Evolutionary conservation across 148 eudicot genomes (phyloP).

Genomic region (Tetragonia tetragonoides): DNA sequence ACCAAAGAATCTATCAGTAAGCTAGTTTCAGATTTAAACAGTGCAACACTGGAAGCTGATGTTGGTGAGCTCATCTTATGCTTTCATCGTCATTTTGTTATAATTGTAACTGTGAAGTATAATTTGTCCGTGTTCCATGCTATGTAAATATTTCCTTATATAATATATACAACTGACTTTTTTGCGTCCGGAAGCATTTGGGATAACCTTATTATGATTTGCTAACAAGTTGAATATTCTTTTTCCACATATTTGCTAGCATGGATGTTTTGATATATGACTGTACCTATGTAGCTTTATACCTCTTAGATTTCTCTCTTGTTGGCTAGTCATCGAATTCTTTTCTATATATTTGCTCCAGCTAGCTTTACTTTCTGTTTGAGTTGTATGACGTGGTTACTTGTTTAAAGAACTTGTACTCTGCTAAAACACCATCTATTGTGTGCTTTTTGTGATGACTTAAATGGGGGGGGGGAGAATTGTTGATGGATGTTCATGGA

Average conservation of each 20-base stretch:
- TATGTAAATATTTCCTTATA: too few species aligned
- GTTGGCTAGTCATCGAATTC: too few species aligned
- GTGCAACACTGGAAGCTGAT: conserved; percentile 55
- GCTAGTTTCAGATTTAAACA: conserved; percentile 87
- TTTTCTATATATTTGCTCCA: background rate
- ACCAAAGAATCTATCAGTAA: conserved; percentile 83
- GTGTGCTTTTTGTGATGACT: background rate
- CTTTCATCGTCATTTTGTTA: background rate
- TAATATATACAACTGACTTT: background rate
- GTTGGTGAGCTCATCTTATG: background rate
- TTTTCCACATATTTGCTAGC: background rate
- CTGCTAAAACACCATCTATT: background rate
- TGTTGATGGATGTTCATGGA: background rate
- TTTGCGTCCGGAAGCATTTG: background rate
- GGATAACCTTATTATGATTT: background rate
- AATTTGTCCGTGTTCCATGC: background rate
- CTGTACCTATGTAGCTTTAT: background rate
- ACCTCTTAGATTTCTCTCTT: background rate
- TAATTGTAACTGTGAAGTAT: background rate
- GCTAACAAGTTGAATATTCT: background rate
- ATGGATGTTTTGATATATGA: background rate
- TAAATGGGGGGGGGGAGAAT: too few species aligned
- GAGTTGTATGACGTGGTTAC: background rate
- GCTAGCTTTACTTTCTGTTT: background rate
- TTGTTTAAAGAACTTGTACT: background rate